Percentiles rank a stretch among this genome's conserved stretches.
These are phyloP conservation scores for Neurospora tetrasperma DNA, from an alignment of 495 filamentous ascomycete species.

Conservation along the genomic window DNA sequence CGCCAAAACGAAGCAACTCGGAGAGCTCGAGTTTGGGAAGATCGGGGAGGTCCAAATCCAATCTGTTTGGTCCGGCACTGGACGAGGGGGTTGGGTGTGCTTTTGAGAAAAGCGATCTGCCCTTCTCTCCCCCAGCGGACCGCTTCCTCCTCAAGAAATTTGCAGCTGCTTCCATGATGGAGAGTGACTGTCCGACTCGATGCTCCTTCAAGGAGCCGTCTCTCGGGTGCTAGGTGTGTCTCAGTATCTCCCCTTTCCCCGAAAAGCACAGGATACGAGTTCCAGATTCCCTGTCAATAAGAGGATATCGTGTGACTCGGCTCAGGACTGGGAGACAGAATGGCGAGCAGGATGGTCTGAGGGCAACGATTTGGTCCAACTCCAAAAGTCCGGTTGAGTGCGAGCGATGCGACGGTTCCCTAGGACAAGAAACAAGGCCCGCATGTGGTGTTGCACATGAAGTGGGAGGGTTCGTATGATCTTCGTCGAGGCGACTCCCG, in stretches of 20 bases:
- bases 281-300: background rate
- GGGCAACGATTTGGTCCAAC: background rate
- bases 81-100: constrained; percentile 24
- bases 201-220: background rate
- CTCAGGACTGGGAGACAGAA: background rate
- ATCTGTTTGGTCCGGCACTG: background rate
- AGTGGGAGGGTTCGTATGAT: background rate
- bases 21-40: background rate
- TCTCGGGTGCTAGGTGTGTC: background rate
- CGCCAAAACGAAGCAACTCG: background rate
- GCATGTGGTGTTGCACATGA: constrained; percentile 22
- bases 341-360: background rate
- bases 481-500: background rate
- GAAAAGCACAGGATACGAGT: constrained; percentile 2
- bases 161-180: constrained; percentile 16
- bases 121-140: constrained; percentile 5
- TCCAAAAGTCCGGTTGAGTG: background rate
- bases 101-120: constrained; percentile 28
- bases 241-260: constrained; percentile 11
- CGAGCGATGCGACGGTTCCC: background rate
- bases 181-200: background rate
- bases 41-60: background rate
- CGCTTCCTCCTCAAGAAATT: background rate
- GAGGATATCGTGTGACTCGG: background rate
- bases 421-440: constrained; percentile 7